These are phyloP conservation scores for Naganishia friedmannii DNA, from an alignment of 768 basidiomycete species.

Conservation along the genomic window DNA sequence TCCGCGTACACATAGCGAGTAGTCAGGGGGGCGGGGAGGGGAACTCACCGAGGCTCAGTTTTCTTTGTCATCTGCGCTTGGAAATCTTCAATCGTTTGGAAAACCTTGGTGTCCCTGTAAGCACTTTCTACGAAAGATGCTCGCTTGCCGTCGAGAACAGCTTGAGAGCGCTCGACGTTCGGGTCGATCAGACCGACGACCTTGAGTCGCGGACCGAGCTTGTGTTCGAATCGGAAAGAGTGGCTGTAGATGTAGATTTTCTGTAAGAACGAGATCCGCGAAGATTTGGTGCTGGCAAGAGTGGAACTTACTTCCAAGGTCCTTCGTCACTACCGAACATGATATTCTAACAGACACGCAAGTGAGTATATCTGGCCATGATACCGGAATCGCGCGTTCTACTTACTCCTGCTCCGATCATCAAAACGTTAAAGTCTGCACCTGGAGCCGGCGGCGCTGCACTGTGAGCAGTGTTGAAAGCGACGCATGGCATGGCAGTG, in stretches of 20 bases:
- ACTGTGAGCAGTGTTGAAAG: conserved; percentile 44
- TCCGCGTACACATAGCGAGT: not conserved
- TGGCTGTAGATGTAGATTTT: conserved; percentile 54
- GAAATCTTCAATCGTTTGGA: conserved; percentile 81
- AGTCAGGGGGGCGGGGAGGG: not conserved
- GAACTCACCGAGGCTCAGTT: conserved; percentile 60
- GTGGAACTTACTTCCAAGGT: conserved; percentile 49
- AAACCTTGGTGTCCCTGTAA: conserved; percentile 80
- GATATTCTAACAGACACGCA: conserved; percentile 61
- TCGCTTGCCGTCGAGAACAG: conserved; percentile 78
- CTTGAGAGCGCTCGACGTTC: conserved; percentile 73
- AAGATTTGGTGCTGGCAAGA: not conserved
- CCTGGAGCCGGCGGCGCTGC: conserved; percentile 52
- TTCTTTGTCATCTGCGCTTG: conserved; percentile 62
- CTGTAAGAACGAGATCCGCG: conserved; percentile 19
- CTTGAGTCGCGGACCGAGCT: conserved; percentile 92
- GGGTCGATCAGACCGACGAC: conserved; percentile 94
- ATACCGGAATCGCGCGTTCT: not conserved
- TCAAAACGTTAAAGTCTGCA: conserved; percentile 86
- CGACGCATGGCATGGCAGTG: conserved; percentile 40
- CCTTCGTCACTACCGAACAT: conserved; percentile 77
- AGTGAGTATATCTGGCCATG: not conserved
- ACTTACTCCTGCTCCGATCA: conserved; percentile 76
- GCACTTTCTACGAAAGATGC: conserved; percentile 89
- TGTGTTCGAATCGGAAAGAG: conserved; percentile 61